Conservation (phyloP, 345 rosid genomes). For the Syzygium aromaticum region DNA sequence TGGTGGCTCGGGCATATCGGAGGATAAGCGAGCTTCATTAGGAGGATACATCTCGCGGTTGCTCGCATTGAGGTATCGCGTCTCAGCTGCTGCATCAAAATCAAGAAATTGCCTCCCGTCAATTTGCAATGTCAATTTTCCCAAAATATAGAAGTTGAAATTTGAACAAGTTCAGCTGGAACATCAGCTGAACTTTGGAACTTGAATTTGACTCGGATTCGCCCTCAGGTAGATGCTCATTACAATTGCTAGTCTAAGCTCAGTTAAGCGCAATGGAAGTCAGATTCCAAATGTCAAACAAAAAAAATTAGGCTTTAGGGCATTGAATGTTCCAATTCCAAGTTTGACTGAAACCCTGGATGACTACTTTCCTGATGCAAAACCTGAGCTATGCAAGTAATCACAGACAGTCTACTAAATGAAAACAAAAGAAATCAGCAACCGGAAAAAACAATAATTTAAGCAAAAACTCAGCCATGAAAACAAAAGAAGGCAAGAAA, state of each 20-base stretch:
- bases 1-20: conserved; percentile 32
- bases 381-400: neutral
- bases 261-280: neutral
- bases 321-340: neutral
- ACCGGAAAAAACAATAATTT: neutral
- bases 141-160: neutral
- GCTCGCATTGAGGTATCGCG: conserved; percentile 70
- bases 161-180: neutral
- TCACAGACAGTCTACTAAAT: neutral
- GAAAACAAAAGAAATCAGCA: neutral
- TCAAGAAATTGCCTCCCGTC: neutral
- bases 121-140: neutral
- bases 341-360: neutral
- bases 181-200: neutral
- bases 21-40: conserved; percentile 41
- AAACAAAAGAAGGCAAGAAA: neutral
- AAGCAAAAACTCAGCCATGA: neutral
- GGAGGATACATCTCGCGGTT: conserved; percentile 53
- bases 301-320: neutral
- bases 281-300: neutral
- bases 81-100: conserved; percentile 44
- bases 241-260: neutral
- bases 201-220: neutral
- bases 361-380: neutral
- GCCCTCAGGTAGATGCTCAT: neutral